Percentiles rank a stretch among this genome's conserved stretches.
Conservation (phyloP, 1,284 basidiomycete genomes). For the Boletus sp. region DNA sequence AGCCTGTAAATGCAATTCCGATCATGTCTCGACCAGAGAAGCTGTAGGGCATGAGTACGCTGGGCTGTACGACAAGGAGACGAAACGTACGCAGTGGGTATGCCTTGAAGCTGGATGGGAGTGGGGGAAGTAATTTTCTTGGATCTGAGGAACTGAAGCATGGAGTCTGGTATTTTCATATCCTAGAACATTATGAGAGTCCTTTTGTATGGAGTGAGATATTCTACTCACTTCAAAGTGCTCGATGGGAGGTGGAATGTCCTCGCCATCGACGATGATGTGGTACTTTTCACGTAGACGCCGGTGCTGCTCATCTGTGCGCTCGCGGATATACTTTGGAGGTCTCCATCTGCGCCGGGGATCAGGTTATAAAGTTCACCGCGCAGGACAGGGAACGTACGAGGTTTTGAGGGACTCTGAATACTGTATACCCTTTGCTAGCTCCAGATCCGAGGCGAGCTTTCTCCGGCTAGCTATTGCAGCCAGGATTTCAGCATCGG, state of each 20-base stretch:
- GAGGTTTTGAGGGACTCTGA: constrained; percentile 82
- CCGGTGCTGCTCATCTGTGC: constrained; percentile 66
- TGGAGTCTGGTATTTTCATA: constrained; percentile 92
- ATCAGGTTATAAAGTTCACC: constrained; percentile 5
- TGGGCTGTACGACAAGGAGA: constrained; percentile 1
- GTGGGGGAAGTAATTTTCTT: constrained; percentile 88
- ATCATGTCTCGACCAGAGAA: constrained; percentile 92
- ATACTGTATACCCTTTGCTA: constrained; percentile 91
- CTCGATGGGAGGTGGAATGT: constrained; percentile 92
- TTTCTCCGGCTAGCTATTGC: constrained; percentile 90
- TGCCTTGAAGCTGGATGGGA: constrained; percentile 96
- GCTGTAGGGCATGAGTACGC: constrained; percentile 37
- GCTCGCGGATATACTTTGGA: constrained; percentile 77
- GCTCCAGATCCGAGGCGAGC: constrained; percentile 86
- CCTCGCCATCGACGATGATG: constrained; percentile 87
- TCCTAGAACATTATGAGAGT: constrained; percentile 51
- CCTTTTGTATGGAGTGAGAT: constrained; percentile 1
- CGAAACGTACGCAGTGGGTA: constrained; percentile 80
- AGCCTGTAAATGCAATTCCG: constrained; percentile 93
- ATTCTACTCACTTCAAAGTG: constrained; percentile 68
- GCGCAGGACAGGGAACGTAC: constrained; percentile 39
- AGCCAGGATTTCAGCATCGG: constrained; percentile 85
- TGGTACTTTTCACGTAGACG: constrained; percentile 85
- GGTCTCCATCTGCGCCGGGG: constrained; percentile 70
- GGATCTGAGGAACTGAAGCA: constrained; percentile 78